Evolutionary conservation across 2,329 filamentous ascomycete genomes (phyloP).

Genomic region (Ceratocystis ficicola): DNA sequence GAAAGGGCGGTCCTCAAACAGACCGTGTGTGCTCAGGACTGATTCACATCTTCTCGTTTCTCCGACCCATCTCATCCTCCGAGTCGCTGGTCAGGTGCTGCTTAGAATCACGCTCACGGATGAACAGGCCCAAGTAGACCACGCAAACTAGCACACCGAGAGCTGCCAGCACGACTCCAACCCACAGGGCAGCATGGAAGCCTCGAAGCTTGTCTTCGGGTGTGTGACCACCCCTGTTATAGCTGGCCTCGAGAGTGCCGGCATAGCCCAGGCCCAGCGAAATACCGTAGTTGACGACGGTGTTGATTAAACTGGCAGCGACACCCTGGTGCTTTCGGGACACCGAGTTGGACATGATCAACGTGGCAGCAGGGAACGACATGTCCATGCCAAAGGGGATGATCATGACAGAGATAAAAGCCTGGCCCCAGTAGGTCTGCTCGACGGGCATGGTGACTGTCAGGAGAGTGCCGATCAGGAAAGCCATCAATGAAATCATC

Average conservation of each 20-base stretch:
- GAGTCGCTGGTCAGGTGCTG: slow-evolving; percentile 8
- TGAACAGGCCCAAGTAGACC: slow-evolving; percentile 18
- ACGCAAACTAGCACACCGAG: slow-evolving; percentile 29
- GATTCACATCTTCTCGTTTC: slow-evolving; percentile 15
- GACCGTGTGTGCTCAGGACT: background rate
- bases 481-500: slow-evolving; percentile 34
- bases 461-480: slow-evolving; percentile 34
- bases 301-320: slow-evolving; percentile 45
- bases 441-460: slow-evolving; percentile 38
- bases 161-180: slow-evolving; percentile 33
- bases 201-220: slow-evolving; percentile 28
- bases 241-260: slow-evolving; percentile 44
- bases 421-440: slow-evolving; percentile 53
- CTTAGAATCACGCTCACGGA: slow-evolving; percentile 14
- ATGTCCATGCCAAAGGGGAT: slow-evolving; percentile 56
- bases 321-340: slow-evolving; percentile 37
- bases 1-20: too few relatives aligned
- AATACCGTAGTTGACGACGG: slow-evolving; percentile 57
- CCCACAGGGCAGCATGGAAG: slow-evolving; percentile 32
- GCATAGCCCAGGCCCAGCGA: slow-evolving; percentile 54
- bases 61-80: slow-evolving; percentile 11
- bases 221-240: slow-evolving; percentile 27
- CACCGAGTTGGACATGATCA: slow-evolving; percentile 46
- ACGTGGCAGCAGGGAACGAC: slow-evolving; percentile 49
- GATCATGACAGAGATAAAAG: slow-evolving; percentile 46